Evolutionary conservation across 2,329 filamentous ascomycete species (phyloP), one percentile per base, ranked within the genome.

Genomic region (Phaeosphaeria sp.): DNA sequence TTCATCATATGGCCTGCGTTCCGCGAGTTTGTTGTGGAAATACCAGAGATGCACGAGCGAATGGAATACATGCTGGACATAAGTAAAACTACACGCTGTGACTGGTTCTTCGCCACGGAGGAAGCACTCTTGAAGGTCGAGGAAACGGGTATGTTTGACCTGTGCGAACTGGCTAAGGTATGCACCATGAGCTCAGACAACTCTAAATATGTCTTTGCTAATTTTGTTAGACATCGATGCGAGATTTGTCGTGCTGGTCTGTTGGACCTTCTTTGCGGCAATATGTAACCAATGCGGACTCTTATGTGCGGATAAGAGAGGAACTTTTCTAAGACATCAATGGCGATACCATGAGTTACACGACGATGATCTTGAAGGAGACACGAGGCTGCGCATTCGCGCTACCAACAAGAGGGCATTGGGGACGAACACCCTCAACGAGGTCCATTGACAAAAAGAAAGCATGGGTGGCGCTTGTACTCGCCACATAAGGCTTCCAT

Each of bases 21-120:
- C 20, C 66, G 67, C 13, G 67, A 70, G 47, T 61, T 66, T 17
- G 60, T 58, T 15, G 66, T 66, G 13, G 66, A 70, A 46, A 63
- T 70, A 24, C 66, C 67, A 0, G 57, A 61, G 8, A 70, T 70
- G 67, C 67, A 70, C 30, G 60, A 67, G 53, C 61, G 56, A 6
- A 68, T 70, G 66, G 63, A 66, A 47, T 70, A 65, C 60, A 50
- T 70, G 18, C 56, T 68, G 60, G 67, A 70, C 21, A 63, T 69
- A 63, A 59, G 60, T 25, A 49, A 59, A 1, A 63, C 44, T 6
- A 44, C 65, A 20, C 57, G 56, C 15, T 70, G 67, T 18, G 65
- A 68, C 18, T 70, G 67, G 67, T 51, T 48, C 0, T 66, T 61
- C 17, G 17, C 55, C 5, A 49, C 24, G 2, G 48, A 57, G 18